A percentile compares a stretch with the other conserved stretches of the same genome.
These are phyloP conservation scores for Cytospora piceicola DNA, from an alignment of 2,329 filamentous ascomycete species.

Conservation along the genomic window DNA sequence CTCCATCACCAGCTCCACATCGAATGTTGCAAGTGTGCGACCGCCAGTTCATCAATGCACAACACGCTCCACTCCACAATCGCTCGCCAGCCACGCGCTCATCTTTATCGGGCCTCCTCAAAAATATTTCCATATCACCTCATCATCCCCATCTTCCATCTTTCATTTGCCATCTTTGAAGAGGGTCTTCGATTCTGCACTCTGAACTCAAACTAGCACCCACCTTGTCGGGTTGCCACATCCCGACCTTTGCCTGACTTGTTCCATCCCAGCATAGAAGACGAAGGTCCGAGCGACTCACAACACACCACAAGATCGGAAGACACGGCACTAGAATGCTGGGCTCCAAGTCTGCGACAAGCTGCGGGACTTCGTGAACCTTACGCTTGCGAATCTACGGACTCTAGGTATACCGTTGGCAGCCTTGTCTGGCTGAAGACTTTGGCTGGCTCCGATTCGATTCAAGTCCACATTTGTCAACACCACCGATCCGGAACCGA, in stretches of 20 bases:
- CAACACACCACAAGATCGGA: constrained; percentile 16
- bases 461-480: neutral
- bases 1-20: constrained; percentile 6
- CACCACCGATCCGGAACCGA: neutral
- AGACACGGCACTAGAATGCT: constrained; percentile 23
- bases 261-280: neutral
- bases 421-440: neutral
- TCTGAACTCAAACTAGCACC: neutral
- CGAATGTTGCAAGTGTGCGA: neutral
- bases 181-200: neutral
- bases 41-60: constrained; percentile 11
- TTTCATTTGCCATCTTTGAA: neutral
- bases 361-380: constrained; percentile 29
- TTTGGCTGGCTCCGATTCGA: neutral
- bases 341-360: constrained; percentile 22
- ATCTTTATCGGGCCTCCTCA: constrained; percentile 18
- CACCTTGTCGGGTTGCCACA: neutral
- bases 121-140: constrained; percentile 2
- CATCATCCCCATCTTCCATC: neutral
- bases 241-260: neutral
- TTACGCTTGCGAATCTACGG: constrained; percentile 34
- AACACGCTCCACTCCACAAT: constrained; percentile 1
- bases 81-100: constrained; percentile 14
- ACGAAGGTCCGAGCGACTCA: constrained; percentile 13
- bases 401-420: neutral